Conservation (phyloP, 108 stramenopile species). For the Schizochytrium sp. region DNA sequence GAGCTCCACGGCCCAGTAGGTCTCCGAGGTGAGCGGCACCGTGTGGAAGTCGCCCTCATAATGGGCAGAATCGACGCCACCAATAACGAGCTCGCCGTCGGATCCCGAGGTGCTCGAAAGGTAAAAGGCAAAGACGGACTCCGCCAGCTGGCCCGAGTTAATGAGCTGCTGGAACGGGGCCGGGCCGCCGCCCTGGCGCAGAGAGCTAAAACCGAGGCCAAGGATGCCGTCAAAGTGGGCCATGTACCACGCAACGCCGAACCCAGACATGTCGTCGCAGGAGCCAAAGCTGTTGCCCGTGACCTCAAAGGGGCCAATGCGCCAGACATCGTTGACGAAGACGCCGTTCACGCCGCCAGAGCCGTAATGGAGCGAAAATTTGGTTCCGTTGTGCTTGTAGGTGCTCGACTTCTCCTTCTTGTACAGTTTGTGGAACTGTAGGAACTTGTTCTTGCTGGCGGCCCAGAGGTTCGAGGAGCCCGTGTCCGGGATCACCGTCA, state of each 20-base stretch:
- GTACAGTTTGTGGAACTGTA: conserved; percentile 53
- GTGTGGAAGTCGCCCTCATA: conserved; percentile 57
- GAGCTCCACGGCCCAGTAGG: conserved; percentile 78
- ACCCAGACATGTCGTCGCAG: conserved; percentile 83
- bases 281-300: conserved; percentile 51
- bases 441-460: conserved; percentile 67
- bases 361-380: conserved; percentile 88
- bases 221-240: conserved; percentile 87
- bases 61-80: conserved; percentile 65
- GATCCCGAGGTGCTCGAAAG: conserved; percentile 56
- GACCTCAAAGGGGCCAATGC: conserved; percentile 43
- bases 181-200: conserved; percentile 67
- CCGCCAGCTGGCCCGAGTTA: conserved; percentile 59
- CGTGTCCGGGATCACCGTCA: conserved; percentile 90
- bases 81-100: conserved; percentile 87
- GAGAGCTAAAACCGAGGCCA: conserved; percentile 84
- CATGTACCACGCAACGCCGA: conserved; percentile 79
- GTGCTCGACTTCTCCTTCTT: conserved; percentile 42
- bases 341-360: conserved; percentile 59
- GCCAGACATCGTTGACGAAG: conserved; percentile 40
- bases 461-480: conserved; percentile 96
- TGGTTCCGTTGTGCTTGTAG: conserved; percentile 45
- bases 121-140: conserved; percentile 87
- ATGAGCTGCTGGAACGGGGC: conserved; percentile 89
- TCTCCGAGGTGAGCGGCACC: conserved; percentile 50